phyloP scores from a whole-genome alignment of 495 filamentous ascomycete genomes.

The Xylaria castorea region DNA sequence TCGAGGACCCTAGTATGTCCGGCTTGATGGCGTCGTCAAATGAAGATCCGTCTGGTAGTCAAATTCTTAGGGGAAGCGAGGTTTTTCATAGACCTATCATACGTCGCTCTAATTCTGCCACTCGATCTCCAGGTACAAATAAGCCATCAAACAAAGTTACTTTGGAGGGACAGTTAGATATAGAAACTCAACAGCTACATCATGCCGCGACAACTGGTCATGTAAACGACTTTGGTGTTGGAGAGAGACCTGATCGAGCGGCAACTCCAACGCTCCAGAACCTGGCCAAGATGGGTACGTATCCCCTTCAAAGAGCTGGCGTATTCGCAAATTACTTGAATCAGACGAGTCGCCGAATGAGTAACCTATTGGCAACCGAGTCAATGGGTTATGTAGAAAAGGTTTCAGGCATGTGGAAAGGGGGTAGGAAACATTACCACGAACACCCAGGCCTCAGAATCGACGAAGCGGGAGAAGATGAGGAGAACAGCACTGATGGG shows the following conservation, averaged over 20 bases:
- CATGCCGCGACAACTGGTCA: constrained; percentile 49
- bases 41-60: constrained; percentile 86
- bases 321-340: constrained; percentile 85
- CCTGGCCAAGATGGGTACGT: constrained; percentile 74
- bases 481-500: constrained; percentile 66
- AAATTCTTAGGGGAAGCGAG: constrained; percentile 85
- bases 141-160: constrained; percentile 29
- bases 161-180: constrained; percentile 27
- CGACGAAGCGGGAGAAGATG: constrained; percentile 62
- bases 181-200: constrained; percentile 24
- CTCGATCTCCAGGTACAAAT: constrained; percentile 33
- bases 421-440: constrained; percentile 86
- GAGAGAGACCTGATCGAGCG: constrained; percentile 40
- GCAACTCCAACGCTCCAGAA: constrained; percentile 70
- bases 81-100: constrained; percentile 90
- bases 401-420: constrained; percentile 96
- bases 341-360: constrained; percentile 76
- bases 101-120: constrained; percentile 50
- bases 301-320: constrained; percentile 85
- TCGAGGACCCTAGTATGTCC: constrained; percentile 72
- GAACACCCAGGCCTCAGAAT: constrained; percentile 72
- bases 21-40: constrained; percentile 72
- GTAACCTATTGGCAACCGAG: constrained; percentile 83
- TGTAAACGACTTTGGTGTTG: constrained; percentile 37
- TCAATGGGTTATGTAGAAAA: constrained; percentile 98